A percentile compares a stretch with the other conserved stretches of the same genome.
phyloP scores from a whole-genome alignment of 805 yeast genomes.

The Clavispora carvajalis region DNA sequence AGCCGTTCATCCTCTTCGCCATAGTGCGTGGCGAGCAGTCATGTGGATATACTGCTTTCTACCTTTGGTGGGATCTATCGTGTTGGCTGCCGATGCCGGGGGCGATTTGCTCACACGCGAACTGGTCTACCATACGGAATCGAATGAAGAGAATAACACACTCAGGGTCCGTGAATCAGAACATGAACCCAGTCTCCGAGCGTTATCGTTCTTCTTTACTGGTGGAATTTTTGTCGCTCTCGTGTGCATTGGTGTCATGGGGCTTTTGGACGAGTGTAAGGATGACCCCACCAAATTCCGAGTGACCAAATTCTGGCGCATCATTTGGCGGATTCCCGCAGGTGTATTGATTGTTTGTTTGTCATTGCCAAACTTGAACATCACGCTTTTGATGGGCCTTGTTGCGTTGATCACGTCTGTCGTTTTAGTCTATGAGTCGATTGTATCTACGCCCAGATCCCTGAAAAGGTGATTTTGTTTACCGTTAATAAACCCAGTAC shows the following conservation, averaged over 20 bases:
- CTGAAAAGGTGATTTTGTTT: too few relatives aligned
- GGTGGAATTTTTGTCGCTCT: constrained; percentile 49
- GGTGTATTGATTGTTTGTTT: constrained; percentile 36
- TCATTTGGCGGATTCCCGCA: constrained; percentile 37
- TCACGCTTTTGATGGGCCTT: constrained; percentile 40
- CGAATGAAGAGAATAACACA: neutral
- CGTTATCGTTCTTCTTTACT: constrained; percentile 45
- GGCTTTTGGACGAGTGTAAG: constrained; percentile 39
- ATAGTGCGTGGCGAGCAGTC: constrained; percentile 41
- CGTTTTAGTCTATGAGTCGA: constrained; percentile 34
- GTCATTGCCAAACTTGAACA: constrained; percentile 38
- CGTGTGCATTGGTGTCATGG: constrained; percentile 33
- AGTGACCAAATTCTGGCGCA: constrained; percentile 32
- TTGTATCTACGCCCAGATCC: constrained; percentile 23
- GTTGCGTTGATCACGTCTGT: constrained; percentile 30
- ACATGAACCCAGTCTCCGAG: constrained; percentile 32
- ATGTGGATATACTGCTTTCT: constrained; percentile 44
- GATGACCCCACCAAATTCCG: constrained; percentile 32
- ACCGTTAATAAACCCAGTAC: too few relatives aligned
- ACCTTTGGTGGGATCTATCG: constrained; percentile 46
- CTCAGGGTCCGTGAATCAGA: constrained; percentile 3
- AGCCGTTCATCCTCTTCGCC: constrained; percentile 52
- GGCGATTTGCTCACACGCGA: constrained; percentile 40
- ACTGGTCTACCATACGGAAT: constrained; percentile 3
- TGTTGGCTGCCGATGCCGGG: constrained; percentile 57